Conservation (phyloP, 2,329 filamentous ascomycete genomes). For the Lomentospora prolificans region DNA sequence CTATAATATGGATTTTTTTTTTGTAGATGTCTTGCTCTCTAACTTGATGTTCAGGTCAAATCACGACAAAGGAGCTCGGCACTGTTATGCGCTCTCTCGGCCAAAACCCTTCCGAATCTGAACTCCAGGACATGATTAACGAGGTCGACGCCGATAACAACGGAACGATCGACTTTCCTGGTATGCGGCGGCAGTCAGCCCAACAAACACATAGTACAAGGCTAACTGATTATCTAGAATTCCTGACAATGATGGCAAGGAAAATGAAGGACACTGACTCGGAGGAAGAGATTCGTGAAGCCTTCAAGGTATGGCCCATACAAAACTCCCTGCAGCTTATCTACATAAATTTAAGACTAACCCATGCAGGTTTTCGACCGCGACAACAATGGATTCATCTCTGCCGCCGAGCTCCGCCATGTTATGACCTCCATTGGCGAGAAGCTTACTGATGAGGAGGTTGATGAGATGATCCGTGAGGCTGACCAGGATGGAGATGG, state of each 20-base stretch:
- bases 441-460: conserved; percentile 84
- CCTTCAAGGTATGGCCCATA: conserved; percentile 61
- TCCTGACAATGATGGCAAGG: conserved; percentile 86
- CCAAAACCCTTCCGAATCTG: conserved; percentile 83
- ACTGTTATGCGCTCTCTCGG: conserved; percentile 86
- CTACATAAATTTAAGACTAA: background rate
- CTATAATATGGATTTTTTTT: background rate
- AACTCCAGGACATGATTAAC: conserved; percentile 91
- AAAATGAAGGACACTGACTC: conserved; percentile 94
- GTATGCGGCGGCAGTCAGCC: conserved; percentile 36
- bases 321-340: background rate
- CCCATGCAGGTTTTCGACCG: conserved; percentile 61
- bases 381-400: conserved; percentile 89
- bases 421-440: conserved; percentile 90
- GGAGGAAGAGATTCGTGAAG: conserved; percentile 82
- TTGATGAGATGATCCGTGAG: conserved; percentile 89
- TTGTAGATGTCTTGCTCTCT: background rate
- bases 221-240: conserved; percentile 46
- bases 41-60: conserved; percentile 55
- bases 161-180: conserved; percentile 83
- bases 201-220: background rate
- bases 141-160: conserved; percentile 90
- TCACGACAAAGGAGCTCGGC: conserved; percentile 83
- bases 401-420: conserved; percentile 75
- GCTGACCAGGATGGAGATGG: conserved; percentile 84